phyloP scores from a whole-genome alignment of 1,284 basidiomycete species.

The Amylostereum areolatum region DNA sequence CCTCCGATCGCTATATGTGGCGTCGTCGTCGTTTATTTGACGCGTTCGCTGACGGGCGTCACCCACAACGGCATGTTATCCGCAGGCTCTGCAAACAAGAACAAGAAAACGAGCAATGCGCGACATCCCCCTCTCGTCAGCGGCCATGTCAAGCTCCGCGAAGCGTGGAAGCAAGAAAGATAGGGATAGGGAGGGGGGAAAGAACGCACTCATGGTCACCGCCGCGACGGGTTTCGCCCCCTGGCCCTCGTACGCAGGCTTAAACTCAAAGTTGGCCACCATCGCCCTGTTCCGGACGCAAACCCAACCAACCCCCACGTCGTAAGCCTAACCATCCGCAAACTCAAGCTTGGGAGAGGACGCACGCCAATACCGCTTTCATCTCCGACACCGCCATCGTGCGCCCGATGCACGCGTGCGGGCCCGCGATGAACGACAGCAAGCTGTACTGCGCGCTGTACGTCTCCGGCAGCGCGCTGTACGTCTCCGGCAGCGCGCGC shows the following conservation, averaged over 20 bases:
- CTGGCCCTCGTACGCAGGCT: slow-evolving; percentile 33
- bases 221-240: slow-evolving; percentile 31
- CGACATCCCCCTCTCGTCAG: too few relatives aligned
- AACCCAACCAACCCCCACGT: too few relatives aligned
- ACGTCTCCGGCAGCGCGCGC: slow-evolving; percentile 39
- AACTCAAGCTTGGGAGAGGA: too few relatives aligned
- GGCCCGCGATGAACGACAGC: slow-evolving; percentile 40
- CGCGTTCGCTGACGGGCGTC: slow-evolving; percentile 4
- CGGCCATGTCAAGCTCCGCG: too few relatives aligned
- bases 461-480: slow-evolving; percentile 32
- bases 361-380: slow-evolving; percentile 26
- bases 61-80: slow-evolving; percentile 20
- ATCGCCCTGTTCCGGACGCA: slow-evolving; percentile 21
- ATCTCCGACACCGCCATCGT: slow-evolving; percentile 50
- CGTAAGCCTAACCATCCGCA: too few relatives aligned
- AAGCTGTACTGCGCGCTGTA: slow-evolving; percentile 32
- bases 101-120: background rate
- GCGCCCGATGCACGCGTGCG: slow-evolving; percentile 44
- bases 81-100: slow-evolving; percentile 11
- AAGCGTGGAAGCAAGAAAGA: background rate
- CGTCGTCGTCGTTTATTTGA: too few relatives aligned
- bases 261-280: slow-evolving; percentile 36
- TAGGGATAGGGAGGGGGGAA: too few relatives aligned
- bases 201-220: slow-evolving; percentile 37
- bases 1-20: too few relatives aligned